Evolutionary conservation across 2,329 filamentous ascomycete genomes (phyloP), one percentile per base, ranked within the genome.

Genomic region (Elsinoe fawcettii): DNA sequence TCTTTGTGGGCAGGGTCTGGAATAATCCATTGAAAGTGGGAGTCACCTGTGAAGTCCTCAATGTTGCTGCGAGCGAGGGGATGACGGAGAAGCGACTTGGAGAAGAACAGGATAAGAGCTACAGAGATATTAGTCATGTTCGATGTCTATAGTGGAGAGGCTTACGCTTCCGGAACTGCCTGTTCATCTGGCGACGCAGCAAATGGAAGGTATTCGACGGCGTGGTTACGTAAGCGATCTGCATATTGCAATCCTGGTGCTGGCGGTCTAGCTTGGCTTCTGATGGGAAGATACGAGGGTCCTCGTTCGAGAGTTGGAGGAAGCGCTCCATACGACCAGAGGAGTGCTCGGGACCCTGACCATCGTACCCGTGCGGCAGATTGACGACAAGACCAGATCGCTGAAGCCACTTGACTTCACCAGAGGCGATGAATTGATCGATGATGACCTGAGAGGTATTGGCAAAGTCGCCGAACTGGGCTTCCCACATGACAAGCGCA

Each of bases 161-260:
- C 88, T 84, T 80, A 93, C 89, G 93, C 80, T 99, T 99, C 77
- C 93, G 85, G 87, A 99, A 99, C 72, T 99, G 92, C 69, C 93
- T 85, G 81, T 97, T 91, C 85, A 99, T 96, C 78, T 99, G 93
- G 74, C 93, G 85, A 71, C 93, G 88, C 62, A 99, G 82, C 64
- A 93, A 85, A 75, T 99, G 93, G 86, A 99, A 99, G 71, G 95
- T 74, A 75, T 99, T 99, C 63, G 92, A 82, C 25, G 93, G 93
- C 47, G 87, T 88, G n/a, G 93, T 99, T 84, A 95, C 91, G 80
- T 93, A 96, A 57, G 86, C 90, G 71, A 99, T 87, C 77, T 99
- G 93, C 85, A 99, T 95, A 78, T 99, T 99, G 81, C 90, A 96
- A 77, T 99, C 93, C 77, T 99, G 93, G 78, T 99, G 93, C 75